phyloP scores from a whole-genome alignment of 495 filamentous ascomycete species.

The Aspergillus nidulans region DNA sequence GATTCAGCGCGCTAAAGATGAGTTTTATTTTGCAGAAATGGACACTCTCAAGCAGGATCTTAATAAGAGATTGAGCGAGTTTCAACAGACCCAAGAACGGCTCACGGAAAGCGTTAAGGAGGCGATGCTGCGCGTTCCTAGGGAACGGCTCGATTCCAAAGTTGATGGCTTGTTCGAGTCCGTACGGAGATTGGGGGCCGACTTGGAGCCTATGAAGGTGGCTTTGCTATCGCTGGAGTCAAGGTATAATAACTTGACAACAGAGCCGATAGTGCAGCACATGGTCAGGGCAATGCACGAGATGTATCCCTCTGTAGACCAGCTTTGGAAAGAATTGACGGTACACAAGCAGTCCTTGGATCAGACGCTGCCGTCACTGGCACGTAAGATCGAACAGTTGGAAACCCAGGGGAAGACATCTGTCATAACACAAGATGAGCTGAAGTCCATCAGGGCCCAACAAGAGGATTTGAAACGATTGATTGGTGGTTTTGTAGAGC shows the following conservation, averaged over 20 bases:
- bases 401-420: background rate
- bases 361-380: background rate
- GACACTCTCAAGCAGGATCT: slow-evolving; percentile 12
- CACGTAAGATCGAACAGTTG: background rate
- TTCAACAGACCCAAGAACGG: slow-evolving; percentile 2
- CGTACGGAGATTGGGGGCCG: background rate
- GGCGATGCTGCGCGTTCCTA: background rate
- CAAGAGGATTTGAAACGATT: slow-evolving; percentile 4
- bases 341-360: slow-evolving; percentile 1
- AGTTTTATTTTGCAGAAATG: slow-evolving; percentile 12
- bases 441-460: slow-evolving; percentile 7
- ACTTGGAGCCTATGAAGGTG: slow-evolving; percentile 6
- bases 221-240: slow-evolving; percentile 35
- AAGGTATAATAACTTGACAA: slow-evolving; percentile 34
- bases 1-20: slow-evolving; percentile 21
- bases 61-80: slow-evolving; percentile 1
- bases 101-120: slow-evolving; percentile 7
- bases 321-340: slow-evolving; percentile 12
- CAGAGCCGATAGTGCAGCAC: slow-evolving; percentile 25
- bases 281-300: slow-evolving; percentile 36
- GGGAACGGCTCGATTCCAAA: background rate
- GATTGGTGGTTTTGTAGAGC: background rate
- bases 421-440: background rate
- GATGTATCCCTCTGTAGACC: slow-evolving; percentile 30
- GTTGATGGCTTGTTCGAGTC: background rate